Base-by-base conservation (phyloP, 805 yeast genomes). In the Pichia nanzhaoensis region DNA sequence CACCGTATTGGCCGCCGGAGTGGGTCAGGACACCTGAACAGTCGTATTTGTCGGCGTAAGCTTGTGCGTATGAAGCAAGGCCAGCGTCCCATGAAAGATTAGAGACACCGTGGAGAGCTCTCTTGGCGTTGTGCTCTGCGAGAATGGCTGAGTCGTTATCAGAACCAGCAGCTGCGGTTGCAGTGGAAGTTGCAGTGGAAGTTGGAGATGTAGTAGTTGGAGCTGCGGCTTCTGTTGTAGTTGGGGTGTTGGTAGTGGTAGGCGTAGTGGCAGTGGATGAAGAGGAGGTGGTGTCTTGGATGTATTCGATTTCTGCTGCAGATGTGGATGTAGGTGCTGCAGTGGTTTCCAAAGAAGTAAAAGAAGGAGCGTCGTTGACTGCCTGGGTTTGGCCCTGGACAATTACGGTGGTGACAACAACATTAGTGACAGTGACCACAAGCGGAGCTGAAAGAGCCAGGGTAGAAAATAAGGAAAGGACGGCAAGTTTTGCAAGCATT, bases 1-100 rank as follows among this genome's bases (percentile, higher is more conserved):
- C 91, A 66, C 93, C 93, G 60, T 80, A 81, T 18, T 71, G 69
- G 32, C 84, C 81, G 32, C 72, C 69, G 18, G 88, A 79, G 64
- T 84, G 91, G 16, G 71, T 62, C 53, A 84, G 68, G 44, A 68
- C 63, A 51, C 84, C 87, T 7, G 80, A 75, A 58, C 85, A 80
- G 39, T 70, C 72, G 55, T 74, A 74, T 27, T 62, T 44, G 38
- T 69, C 69, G 27, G 88, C 87, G 54, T 76, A 80, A 44, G 61
- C 57, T 57, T 68, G 76, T 45, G 95, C 95, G 54, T 73, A 77
- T 8, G 59, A 37, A 39, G 75, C 79, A 7, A 80, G 62, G 0
- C 68, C 62, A 7, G 64, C 53, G 46, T 75, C 74, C 93, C 95
- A 86, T 2, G 67, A 44, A 48, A 86, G 65, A 10, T 63, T 61